phyloP scores from a whole-genome alignment of 2,329 filamentous ascomycete species.

The Aspergillus quadrilineatus region DNA sequence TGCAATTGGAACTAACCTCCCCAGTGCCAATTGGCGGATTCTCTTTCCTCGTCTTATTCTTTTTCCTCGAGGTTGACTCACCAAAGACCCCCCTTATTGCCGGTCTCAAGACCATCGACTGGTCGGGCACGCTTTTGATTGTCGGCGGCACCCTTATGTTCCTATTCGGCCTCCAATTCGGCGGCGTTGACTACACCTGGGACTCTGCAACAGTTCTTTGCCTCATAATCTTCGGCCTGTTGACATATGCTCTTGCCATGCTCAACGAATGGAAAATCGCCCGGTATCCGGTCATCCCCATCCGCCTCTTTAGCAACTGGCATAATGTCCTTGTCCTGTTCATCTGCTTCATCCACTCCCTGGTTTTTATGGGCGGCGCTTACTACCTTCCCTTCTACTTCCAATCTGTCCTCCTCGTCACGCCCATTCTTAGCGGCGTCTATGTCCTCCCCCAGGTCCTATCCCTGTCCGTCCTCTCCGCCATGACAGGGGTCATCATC shows the following conservation, averaged over 20 bases:
- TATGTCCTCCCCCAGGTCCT: slow-evolving; percentile 71
- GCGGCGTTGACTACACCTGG: slow-evolving; percentile 75
- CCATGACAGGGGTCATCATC: slow-evolving; percentile 64
- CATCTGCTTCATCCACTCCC: slow-evolving; percentile 70
- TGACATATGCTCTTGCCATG: slow-evolving; percentile 65
- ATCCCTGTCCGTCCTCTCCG: slow-evolving; percentile 64
- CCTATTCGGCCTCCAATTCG: slow-evolving; percentile 81
- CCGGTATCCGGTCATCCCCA: slow-evolving; percentile 74
- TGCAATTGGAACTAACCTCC: slow-evolving; percentile 11
- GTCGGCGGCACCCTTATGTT: slow-evolving; percentile 81
- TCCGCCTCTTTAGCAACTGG: slow-evolving; percentile 64
- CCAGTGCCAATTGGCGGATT: slow-evolving; percentile 60
- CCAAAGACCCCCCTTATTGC: slow-evolving; percentile 58
- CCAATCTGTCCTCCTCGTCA: slow-evolving; percentile 68
- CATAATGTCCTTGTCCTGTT: slow-evolving; percentile 66
- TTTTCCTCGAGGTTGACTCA: slow-evolving; percentile 62
- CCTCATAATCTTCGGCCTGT: slow-evolving; percentile 69
- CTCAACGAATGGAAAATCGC: slow-evolving; percentile 72
- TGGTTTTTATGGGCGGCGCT: slow-evolving; percentile 72
- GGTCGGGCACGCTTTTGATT: slow-evolving; percentile 63
- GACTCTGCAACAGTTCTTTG: slow-evolving; percentile 71
- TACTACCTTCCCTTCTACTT: slow-evolving; percentile 88
- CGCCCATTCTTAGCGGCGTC: slow-evolving; percentile 70
- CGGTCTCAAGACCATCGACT: slow-evolving; percentile 63
- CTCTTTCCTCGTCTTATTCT: slow-evolving; percentile 58